Conservation (phyloP, 192 early-diverging fungal species). For the Entophlyctis luteolus region DNA sequence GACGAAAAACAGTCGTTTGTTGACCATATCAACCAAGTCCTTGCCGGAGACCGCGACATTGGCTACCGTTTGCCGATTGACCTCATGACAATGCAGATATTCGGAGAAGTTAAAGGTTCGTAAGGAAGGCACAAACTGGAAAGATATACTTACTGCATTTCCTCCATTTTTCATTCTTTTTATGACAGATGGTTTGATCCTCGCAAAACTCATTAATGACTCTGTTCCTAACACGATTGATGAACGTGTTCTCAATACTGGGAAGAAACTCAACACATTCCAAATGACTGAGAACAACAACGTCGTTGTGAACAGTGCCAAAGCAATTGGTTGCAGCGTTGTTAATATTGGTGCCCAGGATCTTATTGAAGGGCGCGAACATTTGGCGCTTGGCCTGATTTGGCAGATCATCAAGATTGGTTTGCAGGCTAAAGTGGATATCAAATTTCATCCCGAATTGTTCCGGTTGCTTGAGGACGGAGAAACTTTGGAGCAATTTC, state of each 20-base stretch:
- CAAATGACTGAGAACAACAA: slow-evolving; percentile 99
- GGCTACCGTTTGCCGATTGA: slow-evolving; percentile 88
- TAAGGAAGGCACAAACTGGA: too few species aligned
- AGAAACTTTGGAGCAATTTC: slow-evolving; percentile 90
- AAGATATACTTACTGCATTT: slow-evolving; percentile 3
- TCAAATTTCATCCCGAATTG: slow-evolving; percentile 96
- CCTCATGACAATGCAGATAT: slow-evolving; percentile 89
- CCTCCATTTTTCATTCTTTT: neutral
- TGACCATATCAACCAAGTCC: slow-evolving; percentile 84
- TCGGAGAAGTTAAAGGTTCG: slow-evolving; percentile 86
- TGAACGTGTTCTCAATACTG: slow-evolving; percentile 91
- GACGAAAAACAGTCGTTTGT: slow-evolving; percentile 97
- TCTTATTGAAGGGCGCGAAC: slow-evolving; percentile 92
- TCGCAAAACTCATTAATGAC: slow-evolving; percentile 98
- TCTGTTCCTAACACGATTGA: slow-evolving; percentile 95
- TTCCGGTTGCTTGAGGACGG: slow-evolving; percentile 89
- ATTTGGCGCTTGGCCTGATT: slow-evolving; percentile 93
- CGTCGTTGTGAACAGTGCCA: slow-evolving; percentile 97
- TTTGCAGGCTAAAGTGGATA: slow-evolving; percentile 92
- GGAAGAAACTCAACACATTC: slow-evolving; percentile 87
- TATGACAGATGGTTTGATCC: slow-evolving; percentile 67
- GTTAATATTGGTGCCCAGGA: slow-evolving; percentile 98
- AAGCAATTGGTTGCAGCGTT: slow-evolving; percentile 97
- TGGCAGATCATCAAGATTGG: slow-evolving; percentile 99
- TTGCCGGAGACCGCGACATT: slow-evolving; percentile 78